phyloP scores from a whole-genome alignment of 345 rosid genomes.

The Geranium rotundifolium region DNA sequence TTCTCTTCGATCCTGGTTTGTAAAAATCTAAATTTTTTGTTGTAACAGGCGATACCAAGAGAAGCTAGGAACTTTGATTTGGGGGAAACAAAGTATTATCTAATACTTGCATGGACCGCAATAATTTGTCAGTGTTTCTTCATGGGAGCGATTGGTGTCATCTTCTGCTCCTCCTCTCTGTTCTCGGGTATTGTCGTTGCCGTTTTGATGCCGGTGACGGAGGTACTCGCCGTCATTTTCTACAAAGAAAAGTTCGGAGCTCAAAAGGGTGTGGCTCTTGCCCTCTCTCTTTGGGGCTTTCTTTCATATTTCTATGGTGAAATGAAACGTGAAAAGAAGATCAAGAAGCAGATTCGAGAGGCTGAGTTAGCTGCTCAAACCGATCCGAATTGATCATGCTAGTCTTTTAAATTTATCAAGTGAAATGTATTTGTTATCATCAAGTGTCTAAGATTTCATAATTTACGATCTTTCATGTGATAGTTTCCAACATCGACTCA shows the following conservation, averaged over 20 bases:
- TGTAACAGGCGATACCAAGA: conserved; percentile 12
- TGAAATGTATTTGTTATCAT: no score
- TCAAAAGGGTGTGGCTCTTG: conserved; percentile 24
- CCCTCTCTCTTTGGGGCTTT: conserved; percentile 41
- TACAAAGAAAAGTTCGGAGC: conserved; percentile 34
- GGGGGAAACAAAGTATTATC: conserved; percentile 24
- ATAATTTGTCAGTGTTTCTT: conserved; percentile 28
- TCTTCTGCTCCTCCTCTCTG: conserved; percentile 31
- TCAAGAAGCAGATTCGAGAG: no score
- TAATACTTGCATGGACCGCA: conserved; percentile 27
- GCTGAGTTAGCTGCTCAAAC: no score
- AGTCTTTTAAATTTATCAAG: no score
- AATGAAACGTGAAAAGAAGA: neutral
- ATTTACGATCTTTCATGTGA: no score
- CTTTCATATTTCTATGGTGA: no score
- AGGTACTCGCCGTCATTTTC: conserved; percentile 28
- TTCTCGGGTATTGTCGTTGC: conserved; percentile 24
- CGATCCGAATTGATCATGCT: no score
- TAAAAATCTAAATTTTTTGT: no score
- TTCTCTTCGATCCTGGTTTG: no score
- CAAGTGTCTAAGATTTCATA: no score
- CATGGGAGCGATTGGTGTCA: conserved; percentile 26
- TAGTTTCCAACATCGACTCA: no score
- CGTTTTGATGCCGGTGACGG: conserved; percentile 32
- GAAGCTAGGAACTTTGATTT: conserved; percentile 25